Evolutionary conservation across 768 basidiomycete species (phyloP).

Genomic region (Mycena amicta): DNA sequence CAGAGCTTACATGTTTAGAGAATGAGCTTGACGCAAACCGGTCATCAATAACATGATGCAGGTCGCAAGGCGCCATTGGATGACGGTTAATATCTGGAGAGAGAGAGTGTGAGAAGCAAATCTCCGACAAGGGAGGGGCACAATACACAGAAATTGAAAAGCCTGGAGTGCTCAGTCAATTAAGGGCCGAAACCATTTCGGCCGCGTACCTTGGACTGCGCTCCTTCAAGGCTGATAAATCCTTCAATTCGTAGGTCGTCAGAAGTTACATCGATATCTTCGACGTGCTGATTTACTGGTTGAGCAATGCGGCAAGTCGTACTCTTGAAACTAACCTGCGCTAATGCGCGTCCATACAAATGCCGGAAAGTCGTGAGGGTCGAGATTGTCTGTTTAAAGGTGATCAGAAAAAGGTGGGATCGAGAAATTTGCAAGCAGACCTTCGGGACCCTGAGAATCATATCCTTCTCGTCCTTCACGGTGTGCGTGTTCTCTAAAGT

Average conservation of each 20-base stretch:
- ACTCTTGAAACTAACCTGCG: slow-evolving; percentile 53
- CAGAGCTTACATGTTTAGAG: slow-evolving; percentile 59
- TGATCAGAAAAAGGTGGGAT: no score
- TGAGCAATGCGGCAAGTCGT: slow-evolving; percentile 6
- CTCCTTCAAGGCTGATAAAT: slow-evolving; percentile 82
- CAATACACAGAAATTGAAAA: slow-evolving; percentile 91
- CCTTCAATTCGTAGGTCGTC: slow-evolving; percentile 66
- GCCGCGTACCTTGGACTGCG: slow-evolving; percentile 73
- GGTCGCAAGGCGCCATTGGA: slow-evolving; percentile 62
- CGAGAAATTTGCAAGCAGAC: slow-evolving; percentile 43
- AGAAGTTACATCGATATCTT: slow-evolving; percentile 56
- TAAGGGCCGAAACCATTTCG: no score
- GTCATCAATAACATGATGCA: slow-evolving; percentile 69
- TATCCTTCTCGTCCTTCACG: slow-evolving; percentile 43
- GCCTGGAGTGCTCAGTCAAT: no score
- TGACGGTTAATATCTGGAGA: slow-evolving; percentile 77
- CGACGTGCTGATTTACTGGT: slow-evolving; percentile 60
- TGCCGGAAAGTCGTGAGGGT: slow-evolving; percentile 69
- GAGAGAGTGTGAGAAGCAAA: background rate
- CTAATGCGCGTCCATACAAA: slow-evolving; percentile 72
- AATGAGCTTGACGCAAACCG: slow-evolving; percentile 72
- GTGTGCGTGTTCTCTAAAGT: slow-evolving; percentile 59
- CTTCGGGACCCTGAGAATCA: slow-evolving; percentile 64
- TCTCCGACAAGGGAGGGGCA: slow-evolving; percentile 28
- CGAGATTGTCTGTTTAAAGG: slow-evolving; percentile 72